These are phyloP conservation scores for Gymnopilus dilepis DNA, from an alignment of 768 basidiomycete genomes.

Conservation along the genomic window DNA sequence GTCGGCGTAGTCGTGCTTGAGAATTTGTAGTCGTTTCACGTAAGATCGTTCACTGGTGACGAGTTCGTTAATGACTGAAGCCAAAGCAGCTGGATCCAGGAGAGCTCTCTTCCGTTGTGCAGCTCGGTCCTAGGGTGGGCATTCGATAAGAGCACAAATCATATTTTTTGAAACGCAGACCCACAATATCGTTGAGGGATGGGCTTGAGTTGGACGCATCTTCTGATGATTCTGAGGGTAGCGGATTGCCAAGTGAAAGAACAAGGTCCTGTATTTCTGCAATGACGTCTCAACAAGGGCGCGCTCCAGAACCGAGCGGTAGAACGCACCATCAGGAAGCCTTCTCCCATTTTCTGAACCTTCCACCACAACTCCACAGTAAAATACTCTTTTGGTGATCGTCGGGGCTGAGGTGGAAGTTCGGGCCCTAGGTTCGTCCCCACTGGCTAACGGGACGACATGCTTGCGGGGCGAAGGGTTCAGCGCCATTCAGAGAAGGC, in stretches of 20 bases:
- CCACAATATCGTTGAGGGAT: slow-evolving; percentile 44
- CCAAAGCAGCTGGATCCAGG: slow-evolving; percentile 68
- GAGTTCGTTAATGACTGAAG: slow-evolving; percentile 83
- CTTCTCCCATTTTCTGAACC: slow-evolving; percentile 73
- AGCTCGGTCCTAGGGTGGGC: slow-evolving; percentile 39
- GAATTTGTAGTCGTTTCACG: slow-evolving; percentile 77
- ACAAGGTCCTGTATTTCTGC: slow-evolving; percentile 82
- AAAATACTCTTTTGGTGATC: slow-evolving; percentile 82
- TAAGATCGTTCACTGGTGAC: slow-evolving; percentile 90
- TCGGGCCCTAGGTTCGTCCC: slow-evolving; percentile 59
- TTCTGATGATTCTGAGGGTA: slow-evolving; percentile 56
- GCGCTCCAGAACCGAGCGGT: slow-evolving; percentile 1
- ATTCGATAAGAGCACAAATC: not conserved
- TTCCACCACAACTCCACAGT: slow-evolving; percentile 90
- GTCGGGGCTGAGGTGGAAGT: slow-evolving; percentile 44
- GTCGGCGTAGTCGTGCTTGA: slow-evolving; percentile 90
- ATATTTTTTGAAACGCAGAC: not conserved
- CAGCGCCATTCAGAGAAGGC: slow-evolving; percentile 57
- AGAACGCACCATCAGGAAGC: slow-evolving; percentile 64
- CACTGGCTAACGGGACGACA: slow-evolving; percentile 68
- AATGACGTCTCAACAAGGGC: slow-evolving; percentile 18
- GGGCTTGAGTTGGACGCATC: slow-evolving; percentile 48
- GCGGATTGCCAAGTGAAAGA: slow-evolving; percentile 73
- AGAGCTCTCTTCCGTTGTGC: slow-evolving; percentile 61
- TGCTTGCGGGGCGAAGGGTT: slow-evolving; percentile 75